Evolutionary conservation across 768 basidiomycete species (phyloP).

Genomic region (Suillus subaureus): DNA sequence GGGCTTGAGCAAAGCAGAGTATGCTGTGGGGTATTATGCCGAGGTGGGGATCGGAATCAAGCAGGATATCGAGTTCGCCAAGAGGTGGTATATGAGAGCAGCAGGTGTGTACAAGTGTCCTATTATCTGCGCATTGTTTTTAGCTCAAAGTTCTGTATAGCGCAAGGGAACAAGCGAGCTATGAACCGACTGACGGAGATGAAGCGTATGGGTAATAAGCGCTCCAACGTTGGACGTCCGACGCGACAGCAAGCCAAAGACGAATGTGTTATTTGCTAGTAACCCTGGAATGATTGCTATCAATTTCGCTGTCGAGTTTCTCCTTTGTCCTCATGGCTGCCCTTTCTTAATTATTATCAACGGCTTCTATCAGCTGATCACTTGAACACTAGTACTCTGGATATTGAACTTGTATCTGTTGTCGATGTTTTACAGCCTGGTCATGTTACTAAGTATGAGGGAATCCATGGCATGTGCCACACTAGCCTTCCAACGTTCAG

Average conservation of each 20-base stretch:
- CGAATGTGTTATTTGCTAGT: slow-evolving; percentile 83
- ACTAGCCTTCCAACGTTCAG: background rate
- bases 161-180: slow-evolving; percentile 97
- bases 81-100: slow-evolving; percentile 98
- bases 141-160: slow-evolving; percentile 42
- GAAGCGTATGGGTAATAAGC: slow-evolving; percentile 85
- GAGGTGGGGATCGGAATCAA: slow-evolving; percentile 98
- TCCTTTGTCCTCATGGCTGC: background rate
- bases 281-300: background rate
- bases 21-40: slow-evolving; percentile 98
- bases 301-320: background rate
- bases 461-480: background rate
- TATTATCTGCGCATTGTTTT: slow-evolving; percentile 4
- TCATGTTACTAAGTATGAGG: slow-evolving; percentile 1
- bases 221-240: slow-evolving; percentile 76
- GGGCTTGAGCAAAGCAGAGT: slow-evolving; percentile 95
- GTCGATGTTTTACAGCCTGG: slow-evolving; percentile 17
- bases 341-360: slow-evolving; percentile 2
- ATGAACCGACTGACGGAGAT: slow-evolving; percentile 96
- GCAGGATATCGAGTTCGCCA: slow-evolving; percentile 93
- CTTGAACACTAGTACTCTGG: slow-evolving; percentile 9
- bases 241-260: slow-evolving; percentile 93
- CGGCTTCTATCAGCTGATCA: slow-evolving; percentile 2
- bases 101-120: slow-evolving; percentile 66
- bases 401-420: slow-evolving; percentile 17